Evolutionary conservation across 495 filamentous ascomycete species (phyloP).

Genomic region (Annulohypoxylon moriforme): DNA sequence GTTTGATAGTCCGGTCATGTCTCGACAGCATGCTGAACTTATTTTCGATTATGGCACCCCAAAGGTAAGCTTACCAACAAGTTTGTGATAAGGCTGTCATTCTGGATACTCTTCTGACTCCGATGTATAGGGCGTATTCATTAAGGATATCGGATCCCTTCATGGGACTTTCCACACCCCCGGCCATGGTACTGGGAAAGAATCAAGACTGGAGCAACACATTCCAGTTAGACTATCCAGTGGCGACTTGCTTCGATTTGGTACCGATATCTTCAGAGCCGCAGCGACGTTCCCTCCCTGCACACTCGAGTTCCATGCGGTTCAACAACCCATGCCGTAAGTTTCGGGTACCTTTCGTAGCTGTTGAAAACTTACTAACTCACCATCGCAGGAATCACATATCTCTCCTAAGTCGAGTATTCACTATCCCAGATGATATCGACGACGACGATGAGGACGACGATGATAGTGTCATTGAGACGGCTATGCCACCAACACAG

Average conservation of each 20-base stretch:
- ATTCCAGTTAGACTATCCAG: slow-evolving; percentile 35
- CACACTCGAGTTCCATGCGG: slow-evolving; percentile 40
- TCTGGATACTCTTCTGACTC: slow-evolving; percentile 24
- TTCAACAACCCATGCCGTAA: slow-evolving; percentile 11
- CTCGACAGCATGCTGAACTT: slow-evolving; percentile 77
- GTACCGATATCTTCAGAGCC: slow-evolving; percentile 57
- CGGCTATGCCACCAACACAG: slow-evolving; percentile 14
- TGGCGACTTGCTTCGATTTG: slow-evolving; percentile 61
- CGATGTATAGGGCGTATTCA: slow-evolving; percentile 51
- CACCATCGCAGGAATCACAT: not conserved
- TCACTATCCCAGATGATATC: slow-evolving; percentile 61
- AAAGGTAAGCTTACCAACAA: slow-evolving; percentile 9
- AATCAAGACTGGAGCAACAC: slow-evolving; percentile 25
- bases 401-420: slow-evolving; percentile 29
- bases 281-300: slow-evolving; percentile 55
- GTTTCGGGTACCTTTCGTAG: not conserved
- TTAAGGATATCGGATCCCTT: slow-evolving; percentile 65
- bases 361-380: not conserved
- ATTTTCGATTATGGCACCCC: slow-evolving; percentile 47
- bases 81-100: not conserved
- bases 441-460: slow-evolving; percentile 61
- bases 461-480: slow-evolving; percentile 44
- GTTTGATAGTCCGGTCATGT: slow-evolving; percentile 86
- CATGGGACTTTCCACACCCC: slow-evolving; percentile 65
- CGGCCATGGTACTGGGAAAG: slow-evolving; percentile 40